Conservation (phyloP, 2,329 filamentous ascomycete species). For the Fusarium udum region DNA sequence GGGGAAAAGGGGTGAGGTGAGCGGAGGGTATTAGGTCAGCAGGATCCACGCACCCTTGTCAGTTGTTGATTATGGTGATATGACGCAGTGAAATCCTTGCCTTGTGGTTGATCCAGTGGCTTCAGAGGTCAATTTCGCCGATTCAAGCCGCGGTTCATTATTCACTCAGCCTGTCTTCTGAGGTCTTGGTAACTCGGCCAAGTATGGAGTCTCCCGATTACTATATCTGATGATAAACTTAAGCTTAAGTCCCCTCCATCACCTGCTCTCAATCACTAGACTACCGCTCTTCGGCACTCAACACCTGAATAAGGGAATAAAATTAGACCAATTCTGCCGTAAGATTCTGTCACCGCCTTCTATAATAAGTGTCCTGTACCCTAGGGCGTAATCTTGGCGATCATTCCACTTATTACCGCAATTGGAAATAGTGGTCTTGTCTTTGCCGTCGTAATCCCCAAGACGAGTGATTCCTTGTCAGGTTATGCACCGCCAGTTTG, state of each 20-base stretch:
- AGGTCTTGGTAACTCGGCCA: background rate
- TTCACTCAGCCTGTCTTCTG: background rate
- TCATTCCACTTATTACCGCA: conserved; percentile 23
- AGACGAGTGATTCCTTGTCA: background rate
- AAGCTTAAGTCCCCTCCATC: background rate
- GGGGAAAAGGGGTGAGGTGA: conserved; percentile 23
- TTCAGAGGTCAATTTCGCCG: background rate
- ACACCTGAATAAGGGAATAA: background rate
- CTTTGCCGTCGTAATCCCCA: background rate
- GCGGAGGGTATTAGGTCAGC: conserved; percentile 26
- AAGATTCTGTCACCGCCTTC: conserved; percentile 1
- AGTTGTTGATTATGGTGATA: background rate
- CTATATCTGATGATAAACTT: background rate
- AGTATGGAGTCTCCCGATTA: background rate
- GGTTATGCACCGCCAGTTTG: conserved; percentile 1
- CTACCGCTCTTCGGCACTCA: background rate
- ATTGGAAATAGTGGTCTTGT: background rate
- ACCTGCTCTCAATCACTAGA: background rate
- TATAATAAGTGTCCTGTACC: background rate
- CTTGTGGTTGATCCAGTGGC: background rate
- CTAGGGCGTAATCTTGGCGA: background rate
- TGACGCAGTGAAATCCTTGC: conserved; percentile 1
- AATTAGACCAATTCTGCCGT: background rate
- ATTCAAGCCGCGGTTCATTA: background rate
- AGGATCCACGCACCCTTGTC: background rate